Percentiles rank a stretch among this genome's conserved stretches.
Conservation (phyloP, 768 basidiomycete genomes). For the Botryobasidium botryosum region DNA sequence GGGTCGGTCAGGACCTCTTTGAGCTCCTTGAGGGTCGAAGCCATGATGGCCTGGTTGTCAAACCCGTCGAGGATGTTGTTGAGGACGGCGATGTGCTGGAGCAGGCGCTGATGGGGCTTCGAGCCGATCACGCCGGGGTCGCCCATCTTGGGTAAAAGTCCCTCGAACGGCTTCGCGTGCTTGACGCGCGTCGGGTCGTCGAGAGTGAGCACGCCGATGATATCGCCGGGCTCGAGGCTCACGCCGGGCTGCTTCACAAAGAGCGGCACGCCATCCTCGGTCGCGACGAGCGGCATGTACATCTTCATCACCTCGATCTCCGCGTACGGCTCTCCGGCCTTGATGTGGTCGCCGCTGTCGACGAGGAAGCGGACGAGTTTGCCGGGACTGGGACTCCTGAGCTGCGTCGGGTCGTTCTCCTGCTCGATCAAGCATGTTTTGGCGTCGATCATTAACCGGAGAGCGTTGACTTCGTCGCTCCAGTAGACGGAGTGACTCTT, state of each 20-base stretch:
- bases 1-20: constrained; percentile 64
- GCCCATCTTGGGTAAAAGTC: constrained; percentile 77
- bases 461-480: constrained; percentile 92
- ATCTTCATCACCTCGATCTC: constrained; percentile 99
- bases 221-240: constrained; percentile 90
- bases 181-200: constrained; percentile 94
- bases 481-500: constrained; percentile 96
- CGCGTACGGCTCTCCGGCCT: constrained; percentile 91
- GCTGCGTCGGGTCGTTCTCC: constrained; percentile 97
- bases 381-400: constrained; percentile 89
- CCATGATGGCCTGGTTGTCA: constrained; percentile 90
- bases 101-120: constrained; percentile 78
- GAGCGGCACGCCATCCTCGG: constrained; percentile 86
- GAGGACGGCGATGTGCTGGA: constrained; percentile 54
- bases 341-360: constrained; percentile 94
- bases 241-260: constrained; percentile 98
- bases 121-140: constrained; percentile 69
- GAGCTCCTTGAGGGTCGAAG: constrained; percentile 71
- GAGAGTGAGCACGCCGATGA: constrained; percentile 88
- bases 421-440: constrained; percentile 98
- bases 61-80: constrained; percentile 91
- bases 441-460: constrained; percentile 84
- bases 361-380: constrained; percentile 90
- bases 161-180: constrained; percentile 96
- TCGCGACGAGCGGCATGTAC: constrained; percentile 95